Percentiles rank a stretch among this genome's conserved stretches.
phyloP scores from a whole-genome alignment of 805 yeast genomes.

The Starmerella cellae region DNA sequence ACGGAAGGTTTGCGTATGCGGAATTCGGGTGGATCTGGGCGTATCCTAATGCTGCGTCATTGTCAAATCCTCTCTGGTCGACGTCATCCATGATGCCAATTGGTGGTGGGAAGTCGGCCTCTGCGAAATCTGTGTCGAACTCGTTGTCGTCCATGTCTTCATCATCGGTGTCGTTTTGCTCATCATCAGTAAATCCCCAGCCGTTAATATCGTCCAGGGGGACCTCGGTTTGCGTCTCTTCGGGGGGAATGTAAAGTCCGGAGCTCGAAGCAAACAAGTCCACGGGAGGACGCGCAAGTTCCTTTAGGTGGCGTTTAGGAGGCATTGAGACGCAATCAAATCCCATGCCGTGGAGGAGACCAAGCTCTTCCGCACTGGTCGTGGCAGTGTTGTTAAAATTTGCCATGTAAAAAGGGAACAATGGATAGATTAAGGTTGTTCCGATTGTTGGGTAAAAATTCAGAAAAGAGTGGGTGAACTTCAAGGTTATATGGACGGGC shows the following conservation, averaged over 20 bases:
- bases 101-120: slow-evolving; percentile 11
- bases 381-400: background rate
- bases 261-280: slow-evolving; percentile 14
- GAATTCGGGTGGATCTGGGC: background rate
- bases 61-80: background rate
- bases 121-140: slow-evolving; percentile 17
- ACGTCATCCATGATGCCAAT: background rate
- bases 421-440: background rate
- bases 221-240: slow-evolving; percentile 8
- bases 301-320: slow-evolving; percentile 9
- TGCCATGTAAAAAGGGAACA: background rate
- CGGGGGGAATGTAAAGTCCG: slow-evolving; percentile 19
- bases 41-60: background rate
- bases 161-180: slow-evolving; percentile 20
- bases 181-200: slow-evolving; percentile 19
- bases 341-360: background rate
- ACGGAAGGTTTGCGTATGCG: background rate
- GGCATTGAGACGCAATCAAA: background rate
- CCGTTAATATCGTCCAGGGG: slow-evolving; percentile 14
- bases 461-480: background rate
- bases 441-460: background rate
- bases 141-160: slow-evolving; percentile 19
- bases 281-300: slow-evolving; percentile 9
- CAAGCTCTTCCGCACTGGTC: background rate
- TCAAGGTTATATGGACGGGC: background rate